These are phyloP conservation scores for Pyricularia sp. DNA, from an alignment of 2,329 filamentous ascomycete genomes.

Conservation along the genomic window DNA sequence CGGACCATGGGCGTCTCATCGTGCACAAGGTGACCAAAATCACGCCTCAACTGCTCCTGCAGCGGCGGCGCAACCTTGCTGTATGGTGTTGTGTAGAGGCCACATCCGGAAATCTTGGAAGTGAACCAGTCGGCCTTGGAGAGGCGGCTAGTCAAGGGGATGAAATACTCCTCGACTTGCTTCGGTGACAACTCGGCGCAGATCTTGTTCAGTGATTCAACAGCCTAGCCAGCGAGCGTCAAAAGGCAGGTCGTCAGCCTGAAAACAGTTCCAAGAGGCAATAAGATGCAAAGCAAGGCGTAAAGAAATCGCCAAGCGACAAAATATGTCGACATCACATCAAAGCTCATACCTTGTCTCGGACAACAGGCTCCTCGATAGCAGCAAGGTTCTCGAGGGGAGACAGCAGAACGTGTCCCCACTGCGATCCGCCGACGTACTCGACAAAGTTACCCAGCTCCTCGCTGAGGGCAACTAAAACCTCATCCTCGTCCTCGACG, in stretches of 20 bases:
- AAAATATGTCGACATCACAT: not conserved
- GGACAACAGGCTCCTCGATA: constrained; percentile 94
- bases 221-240: constrained; percentile 51
- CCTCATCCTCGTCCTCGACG: constrained; percentile 97
- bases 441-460: constrained; percentile 96
- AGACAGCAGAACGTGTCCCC: constrained; percentile 91
- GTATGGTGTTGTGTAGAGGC: constrained; percentile 90
- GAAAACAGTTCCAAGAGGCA: not conserved
- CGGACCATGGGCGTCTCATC: constrained; percentile 99
- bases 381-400: constrained; percentile 96
- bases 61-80: constrained; percentile 78
- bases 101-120: constrained; percentile 95
- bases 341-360: constrained; percentile 70
- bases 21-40: constrained; percentile 88
- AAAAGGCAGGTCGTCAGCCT: not conserved
- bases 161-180: constrained; percentile 96
- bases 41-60: constrained; percentile 84
- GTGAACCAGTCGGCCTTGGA: constrained; percentile 99
- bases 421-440: constrained; percentile 90
- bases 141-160: constrained; percentile 87
- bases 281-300: not conserved
- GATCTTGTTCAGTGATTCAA: constrained; percentile 99
- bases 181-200: constrained; percentile 82
- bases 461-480: constrained; percentile 91
- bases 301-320: not conserved